Evolutionary conservation across 441 rosid species (phyloP).

Genomic region (Cnidoscolus chayamansa): DNA sequence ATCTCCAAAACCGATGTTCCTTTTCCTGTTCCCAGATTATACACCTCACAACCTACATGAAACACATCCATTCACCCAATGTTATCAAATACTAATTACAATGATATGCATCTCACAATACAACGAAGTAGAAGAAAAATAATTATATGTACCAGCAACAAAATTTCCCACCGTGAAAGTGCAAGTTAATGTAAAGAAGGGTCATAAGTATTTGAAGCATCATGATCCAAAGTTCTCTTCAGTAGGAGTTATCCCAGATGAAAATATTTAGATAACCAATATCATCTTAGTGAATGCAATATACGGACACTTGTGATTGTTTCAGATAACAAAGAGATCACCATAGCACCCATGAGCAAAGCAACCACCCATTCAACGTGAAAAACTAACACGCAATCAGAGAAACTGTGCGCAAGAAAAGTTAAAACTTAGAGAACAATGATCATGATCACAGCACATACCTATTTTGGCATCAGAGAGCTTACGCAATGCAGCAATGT

Average conservation of each 20-base stretch:
- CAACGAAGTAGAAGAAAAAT: neutral
- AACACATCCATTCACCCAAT: neutral
- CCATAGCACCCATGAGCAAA: neutral
- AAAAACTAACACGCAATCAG: neutral
- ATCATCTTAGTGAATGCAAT: neutral
- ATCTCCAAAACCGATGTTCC: constrained; percentile 95
- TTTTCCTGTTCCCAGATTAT: constrained; percentile 94
- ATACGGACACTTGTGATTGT: neutral
- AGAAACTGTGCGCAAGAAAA: neutral
- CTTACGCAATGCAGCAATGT: constrained; percentile 79
- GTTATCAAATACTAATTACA: neutral
- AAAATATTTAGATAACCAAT: neutral
- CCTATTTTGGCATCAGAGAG: constrained; percentile 64
- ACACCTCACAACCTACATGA: constrained; percentile 81
- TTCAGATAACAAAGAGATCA: neutral
- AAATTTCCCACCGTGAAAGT: neutral
- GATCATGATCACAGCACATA: constrained; percentile 25
- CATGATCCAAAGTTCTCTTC: neutral
- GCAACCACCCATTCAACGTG: neutral
- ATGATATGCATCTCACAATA: neutral
- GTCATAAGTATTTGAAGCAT: neutral
- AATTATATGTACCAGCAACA: neutral
- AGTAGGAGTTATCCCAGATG: neutral
- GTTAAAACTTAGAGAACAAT: neutral
- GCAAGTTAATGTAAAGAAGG: neutral